Evolutionary conservation across 1,284 basidiomycete genomes (phyloP).

Genomic region (Violaceomyces palustris): DNA sequence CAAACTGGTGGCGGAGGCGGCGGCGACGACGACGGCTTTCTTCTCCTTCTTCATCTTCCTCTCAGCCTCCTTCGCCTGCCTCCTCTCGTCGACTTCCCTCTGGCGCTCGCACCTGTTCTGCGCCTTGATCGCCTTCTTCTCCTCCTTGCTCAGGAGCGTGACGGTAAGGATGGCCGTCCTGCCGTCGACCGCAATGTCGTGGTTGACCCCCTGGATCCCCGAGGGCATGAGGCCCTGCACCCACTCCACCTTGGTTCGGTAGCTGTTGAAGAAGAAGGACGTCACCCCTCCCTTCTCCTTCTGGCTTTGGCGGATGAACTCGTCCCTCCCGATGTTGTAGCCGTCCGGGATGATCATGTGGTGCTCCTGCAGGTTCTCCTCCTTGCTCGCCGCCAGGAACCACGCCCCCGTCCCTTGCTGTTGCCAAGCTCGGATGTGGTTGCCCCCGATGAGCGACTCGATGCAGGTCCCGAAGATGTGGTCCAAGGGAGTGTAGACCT

Average conservation of each 20-base stretch:
- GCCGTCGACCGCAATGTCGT: slow-evolving; percentile 51
- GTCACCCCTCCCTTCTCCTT: slow-evolving; percentile 18
- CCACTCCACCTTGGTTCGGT: slow-evolving; percentile 58
- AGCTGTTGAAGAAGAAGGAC: slow-evolving; percentile 50
- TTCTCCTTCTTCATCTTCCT: too few species aligned
- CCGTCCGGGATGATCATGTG: slow-evolving; percentile 41
- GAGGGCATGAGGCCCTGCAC: slow-evolving; percentile 59
- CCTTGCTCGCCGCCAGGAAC: slow-evolving; percentile 65
- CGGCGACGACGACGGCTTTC: too few species aligned
- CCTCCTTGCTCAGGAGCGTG: slow-evolving; percentile 5
- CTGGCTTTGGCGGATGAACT: slow-evolving; percentile 56
- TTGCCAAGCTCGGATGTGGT: slow-evolving; percentile 69
- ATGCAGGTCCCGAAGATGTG: slow-evolving; percentile 35
- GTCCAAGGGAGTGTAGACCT: slow-evolving; percentile 34
- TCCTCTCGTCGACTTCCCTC: too few species aligned
- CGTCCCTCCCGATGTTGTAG: slow-evolving; percentile 61
- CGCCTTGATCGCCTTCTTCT: neutral
- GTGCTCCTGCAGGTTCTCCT: slow-evolving; percentile 19
- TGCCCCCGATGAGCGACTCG: slow-evolving; percentile 80
- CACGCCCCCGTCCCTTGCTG: slow-evolving; percentile 62
- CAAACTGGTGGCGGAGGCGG: too few species aligned
- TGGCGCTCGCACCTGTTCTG: too few species aligned
- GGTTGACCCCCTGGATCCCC: slow-evolving; percentile 59
- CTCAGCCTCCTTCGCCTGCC: too few species aligned
- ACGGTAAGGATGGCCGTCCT: slow-evolving; percentile 36